Conservation (phyloP, 225 moss, liverwort and hornwort genomes). For the Rhytidiadelphus loreus region DNA sequence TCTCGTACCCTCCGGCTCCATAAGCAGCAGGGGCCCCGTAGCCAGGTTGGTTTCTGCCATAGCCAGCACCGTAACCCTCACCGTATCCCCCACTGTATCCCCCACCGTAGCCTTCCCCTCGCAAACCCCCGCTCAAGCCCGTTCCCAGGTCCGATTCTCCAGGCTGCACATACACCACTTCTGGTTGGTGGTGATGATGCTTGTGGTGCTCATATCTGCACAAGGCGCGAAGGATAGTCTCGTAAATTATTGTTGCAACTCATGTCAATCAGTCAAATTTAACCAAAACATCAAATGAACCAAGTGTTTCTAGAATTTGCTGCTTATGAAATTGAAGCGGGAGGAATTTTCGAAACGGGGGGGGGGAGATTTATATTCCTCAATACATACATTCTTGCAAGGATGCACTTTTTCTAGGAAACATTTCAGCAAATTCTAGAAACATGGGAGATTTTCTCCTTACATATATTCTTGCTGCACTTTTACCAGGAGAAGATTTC, state of each 20-base stretch:
- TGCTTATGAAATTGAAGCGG: background rate
- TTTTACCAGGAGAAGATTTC: too few relatives aligned
- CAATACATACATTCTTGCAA: background rate
- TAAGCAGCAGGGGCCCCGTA: background rate
- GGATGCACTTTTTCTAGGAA: too few relatives aligned
- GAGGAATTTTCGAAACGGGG: background rate
- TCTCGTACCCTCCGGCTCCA: background rate
- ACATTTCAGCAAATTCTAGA: too few relatives aligned
- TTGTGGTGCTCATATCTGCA: conserved; percentile 2
- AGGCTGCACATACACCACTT: conserved; percentile 10
- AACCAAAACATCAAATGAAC: background rate
- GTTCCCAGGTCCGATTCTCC: conserved; percentile 23
- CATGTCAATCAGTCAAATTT: background rate
- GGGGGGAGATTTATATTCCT: background rate
- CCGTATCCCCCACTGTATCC: background rate
- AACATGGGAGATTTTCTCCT: background rate
- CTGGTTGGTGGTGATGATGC: conserved; percentile 2
- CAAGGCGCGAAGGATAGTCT: background rate
- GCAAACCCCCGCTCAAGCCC: background rate
- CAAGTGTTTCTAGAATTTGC: background rate
- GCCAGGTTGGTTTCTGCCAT: conserved; percentile 2
- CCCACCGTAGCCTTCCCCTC: background rate
- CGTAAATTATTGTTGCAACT: background rate
- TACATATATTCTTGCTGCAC: background rate
- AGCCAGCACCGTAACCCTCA: background rate